Base-by-base conservation (phyloP, 805 yeast species). In the Debaryomyces tyrocola region DNA sequence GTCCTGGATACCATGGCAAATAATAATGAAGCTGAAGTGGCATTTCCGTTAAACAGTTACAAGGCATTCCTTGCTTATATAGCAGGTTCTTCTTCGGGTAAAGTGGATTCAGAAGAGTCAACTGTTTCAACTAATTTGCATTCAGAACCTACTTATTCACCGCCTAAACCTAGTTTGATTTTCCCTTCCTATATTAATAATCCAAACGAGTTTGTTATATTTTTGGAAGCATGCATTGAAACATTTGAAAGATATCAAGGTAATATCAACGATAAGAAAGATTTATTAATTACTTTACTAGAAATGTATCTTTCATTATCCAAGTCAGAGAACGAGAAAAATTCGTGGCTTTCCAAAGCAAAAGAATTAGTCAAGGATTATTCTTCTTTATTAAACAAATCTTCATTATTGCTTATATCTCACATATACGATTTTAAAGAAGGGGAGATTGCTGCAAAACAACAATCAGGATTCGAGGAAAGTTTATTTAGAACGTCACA, bases 161-260 rank as follows among this genome's bases (percentile, higher is more conserved):
- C 98, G 1, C 99, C 99, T 3, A 78, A 84, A 43, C 98, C 98
- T 6, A 77, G 90, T 38, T 73, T 92, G 34, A 87, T 92, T 1
- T 94, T 90, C 60, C 84, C 92, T 2, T 83, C 95, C 1, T 94
- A 94, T 62, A 81, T 87, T n/a, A 80, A 84, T 53, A 89, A 87
- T 60, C 90, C 94, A 0, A 80, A 84, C 58, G 94, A 91, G 59
- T 92, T 94, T 74, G 94, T 91, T 20, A 87, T 88, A 6, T 94
- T 94, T 52, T 65, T 94, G 46, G 99, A 94, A 62, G 97, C 98
- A 0, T 90, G 96, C 56, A 67, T 90, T 12, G 88, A 85, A 55
- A 77, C 87, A 10, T 87, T 87, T 59, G 90, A 85, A 45, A 77
- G 77, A 46, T 87, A 84, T 58, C 94, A 87, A 44, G 92, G 94